phyloP scores from a whole-genome alignment of 2,329 filamentous ascomycete species.

The Fusarium sarcochroum region DNA sequence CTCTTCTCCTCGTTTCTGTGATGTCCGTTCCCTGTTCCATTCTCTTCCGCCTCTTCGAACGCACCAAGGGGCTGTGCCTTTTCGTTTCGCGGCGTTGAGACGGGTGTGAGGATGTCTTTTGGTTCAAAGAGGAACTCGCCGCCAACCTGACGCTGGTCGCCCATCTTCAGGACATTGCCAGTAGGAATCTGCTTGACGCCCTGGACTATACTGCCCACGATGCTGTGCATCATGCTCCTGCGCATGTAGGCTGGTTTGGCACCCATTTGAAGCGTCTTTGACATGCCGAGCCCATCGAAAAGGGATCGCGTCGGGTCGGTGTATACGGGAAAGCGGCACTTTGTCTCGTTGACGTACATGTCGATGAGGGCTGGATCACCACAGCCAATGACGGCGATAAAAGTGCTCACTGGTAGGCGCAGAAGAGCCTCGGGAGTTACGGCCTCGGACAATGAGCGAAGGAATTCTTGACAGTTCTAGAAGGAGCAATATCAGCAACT shows the following conservation, averaged over 20 bases:
- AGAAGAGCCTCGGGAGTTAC: constrained; percentile 67
- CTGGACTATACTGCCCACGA: constrained; percentile 69
- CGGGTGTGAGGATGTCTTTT: constrained; percentile 59
- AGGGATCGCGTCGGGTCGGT: constrained; percentile 78
- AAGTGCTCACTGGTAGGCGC: constrained; percentile 68
- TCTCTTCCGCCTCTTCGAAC: constrained; percentile 36
- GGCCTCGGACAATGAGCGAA: constrained; percentile 72
- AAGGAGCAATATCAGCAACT: constrained; percentile 33
- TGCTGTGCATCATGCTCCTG: constrained; percentile 65
- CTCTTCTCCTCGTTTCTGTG: constrained; percentile 65
- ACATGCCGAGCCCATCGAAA: constrained; percentile 78
- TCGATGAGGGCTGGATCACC: constrained; percentile 77
- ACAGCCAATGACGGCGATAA: constrained; percentile 79
- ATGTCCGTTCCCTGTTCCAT: not conserved
- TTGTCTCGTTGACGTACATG: constrained; percentile 73
- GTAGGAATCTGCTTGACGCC: constrained; percentile 69
- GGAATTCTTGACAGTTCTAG: constrained; percentile 83
- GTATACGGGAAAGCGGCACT: constrained; percentile 81
- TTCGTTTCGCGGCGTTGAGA: constrained; percentile 60
- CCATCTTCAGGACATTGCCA: constrained; percentile 73
- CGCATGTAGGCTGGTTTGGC: constrained; percentile 74
- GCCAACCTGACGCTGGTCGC: constrained; percentile 78
- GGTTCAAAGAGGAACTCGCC: constrained; percentile 85
- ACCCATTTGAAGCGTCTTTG: constrained; percentile 73
- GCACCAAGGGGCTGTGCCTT: constrained; percentile 41